phyloP scores from a whole-genome alignment of 306 rosid genomes.

The Trifolium dubium region DNA sequence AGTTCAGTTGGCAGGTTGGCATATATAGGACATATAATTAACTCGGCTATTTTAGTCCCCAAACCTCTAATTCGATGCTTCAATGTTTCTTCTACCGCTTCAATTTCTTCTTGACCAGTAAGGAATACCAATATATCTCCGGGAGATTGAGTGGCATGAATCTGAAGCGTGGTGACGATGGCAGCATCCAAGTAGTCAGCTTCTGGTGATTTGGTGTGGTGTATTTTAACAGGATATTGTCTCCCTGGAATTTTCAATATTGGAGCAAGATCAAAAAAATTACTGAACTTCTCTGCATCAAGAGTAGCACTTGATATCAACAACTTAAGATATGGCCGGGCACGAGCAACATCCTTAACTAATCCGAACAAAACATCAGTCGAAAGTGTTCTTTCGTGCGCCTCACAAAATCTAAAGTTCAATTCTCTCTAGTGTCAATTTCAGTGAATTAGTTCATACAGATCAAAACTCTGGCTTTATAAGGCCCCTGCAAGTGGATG shows the following conservation, averaged over 20 bases:
- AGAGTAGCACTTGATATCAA: conserved; percentile 94
- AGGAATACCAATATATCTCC: conserved; percentile 41
- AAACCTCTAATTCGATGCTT: too few relatives aligned
- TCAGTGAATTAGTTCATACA: too few relatives aligned
- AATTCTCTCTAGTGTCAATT: too few relatives aligned
- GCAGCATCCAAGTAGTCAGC: conserved; percentile 96
- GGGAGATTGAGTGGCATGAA: conserved; percentile 81
- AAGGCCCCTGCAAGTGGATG: too few relatives aligned
- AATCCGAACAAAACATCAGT: conserved; percentile 92
- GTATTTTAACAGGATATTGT: conserved; percentile 83
- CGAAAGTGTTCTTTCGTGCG: conserved; percentile 96
- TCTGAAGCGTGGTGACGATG: conserved; percentile 83
- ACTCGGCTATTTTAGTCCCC: too few relatives aligned
- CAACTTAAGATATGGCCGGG: conserved; percentile 86
- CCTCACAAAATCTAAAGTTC: too few relatives aligned
- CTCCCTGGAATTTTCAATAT: conserved; percentile 90
- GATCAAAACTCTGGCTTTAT: too few relatives aligned
- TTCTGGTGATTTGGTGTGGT: conserved; percentile 84
- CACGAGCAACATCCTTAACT: conserved; percentile 87
- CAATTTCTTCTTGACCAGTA: too few relatives aligned
- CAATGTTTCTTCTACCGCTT: too few relatives aligned
- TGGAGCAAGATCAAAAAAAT: conserved; percentile 66
- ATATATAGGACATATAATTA: too few relatives aligned
- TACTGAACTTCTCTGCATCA: conserved; percentile 59
- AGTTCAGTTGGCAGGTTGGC: too few relatives aligned